A percentile compares a stretch with the other conserved stretches of the same genome.
Conservation (phyloP, 805 yeast genomes). For the Metschnikowia drakensbergensis region DNA sequence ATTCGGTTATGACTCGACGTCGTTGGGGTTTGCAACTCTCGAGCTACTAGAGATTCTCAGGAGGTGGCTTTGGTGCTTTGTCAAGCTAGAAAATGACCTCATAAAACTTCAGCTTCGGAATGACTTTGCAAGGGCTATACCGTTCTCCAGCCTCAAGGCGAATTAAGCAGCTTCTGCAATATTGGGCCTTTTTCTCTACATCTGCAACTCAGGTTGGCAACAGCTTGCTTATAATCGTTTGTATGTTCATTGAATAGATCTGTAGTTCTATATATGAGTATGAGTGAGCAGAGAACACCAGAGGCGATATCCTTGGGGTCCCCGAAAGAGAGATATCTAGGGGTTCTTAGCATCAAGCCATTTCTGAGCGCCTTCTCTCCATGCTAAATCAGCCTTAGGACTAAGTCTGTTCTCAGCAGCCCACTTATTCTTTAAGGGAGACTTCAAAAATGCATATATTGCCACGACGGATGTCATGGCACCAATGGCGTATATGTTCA, state of each 20-base stretch:
- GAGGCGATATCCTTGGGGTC: not conserved
- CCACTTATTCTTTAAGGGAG: constrained; percentile 42
- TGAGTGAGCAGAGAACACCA: not conserved
- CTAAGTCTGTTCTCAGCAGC: constrained; percentile 40
- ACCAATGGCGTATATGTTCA: constrained; percentile 38
- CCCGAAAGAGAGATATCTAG: not conserved
- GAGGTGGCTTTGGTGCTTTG: constrained; percentile 85
- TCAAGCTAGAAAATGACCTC: constrained; percentile 80
- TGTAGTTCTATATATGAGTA: constrained; percentile 1
- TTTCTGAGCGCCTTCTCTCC: constrained; percentile 44
- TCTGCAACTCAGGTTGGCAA: not conserved
- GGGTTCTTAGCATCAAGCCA: constrained; percentile 33
- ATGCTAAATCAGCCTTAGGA: constrained; percentile 46
- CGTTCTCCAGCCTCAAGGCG: constrained; percentile 11
- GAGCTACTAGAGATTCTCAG: constrained; percentile 75
- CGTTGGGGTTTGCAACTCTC: constrained; percentile 59
- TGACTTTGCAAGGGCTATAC: constrained; percentile 15
- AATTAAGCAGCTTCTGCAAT: not conserved
- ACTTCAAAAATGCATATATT: constrained; percentile 35
- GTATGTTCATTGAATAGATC: constrained; percentile 1
- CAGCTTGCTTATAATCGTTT: not conserved
- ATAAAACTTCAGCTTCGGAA: constrained; percentile 25
- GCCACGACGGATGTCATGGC: constrained; percentile 41
- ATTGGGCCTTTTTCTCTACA: not conserved
- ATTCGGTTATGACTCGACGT: constrained; percentile 38